Evolutionary conservation across 805 yeast genomes (phyloP).

Genomic region (Yarrowia bubula): DNA sequence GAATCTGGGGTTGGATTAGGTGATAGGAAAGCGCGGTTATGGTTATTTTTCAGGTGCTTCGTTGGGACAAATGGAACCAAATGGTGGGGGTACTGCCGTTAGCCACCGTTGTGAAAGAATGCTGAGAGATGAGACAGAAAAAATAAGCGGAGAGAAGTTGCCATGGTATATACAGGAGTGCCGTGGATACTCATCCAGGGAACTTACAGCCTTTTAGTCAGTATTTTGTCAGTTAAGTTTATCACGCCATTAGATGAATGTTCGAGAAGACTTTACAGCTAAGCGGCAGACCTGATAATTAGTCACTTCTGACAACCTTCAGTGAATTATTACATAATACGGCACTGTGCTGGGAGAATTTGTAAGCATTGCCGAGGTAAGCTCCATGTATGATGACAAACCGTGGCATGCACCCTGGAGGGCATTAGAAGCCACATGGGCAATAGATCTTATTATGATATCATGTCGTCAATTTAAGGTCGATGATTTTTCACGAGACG

Average conservation of each 20-base stretch:
- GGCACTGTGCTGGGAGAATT: not conserved
- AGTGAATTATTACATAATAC: not conserved
- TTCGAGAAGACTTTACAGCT: slow-evolving; percentile 11
- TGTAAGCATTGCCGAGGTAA: slow-evolving; percentile 6
- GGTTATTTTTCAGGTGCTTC: slow-evolving; percentile 23
- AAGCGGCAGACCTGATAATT: not conserved
- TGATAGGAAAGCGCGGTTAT: slow-evolving; percentile 7
- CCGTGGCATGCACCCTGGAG: too few species aligned
- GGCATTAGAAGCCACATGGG: too few species aligned
- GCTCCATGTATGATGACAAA: too few species aligned
- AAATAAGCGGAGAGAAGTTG: not conserved
- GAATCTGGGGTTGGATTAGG: slow-evolving; percentile 26
- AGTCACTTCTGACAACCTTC: slow-evolving; percentile 20
- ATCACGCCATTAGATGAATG: slow-evolving; percentile 19
- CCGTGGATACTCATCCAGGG: not conserved
- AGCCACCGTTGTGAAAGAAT: too few species aligned
- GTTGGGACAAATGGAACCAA: not conserved
- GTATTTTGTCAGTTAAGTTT: not conserved
- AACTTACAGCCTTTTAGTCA: not conserved
- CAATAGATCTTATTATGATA: too few species aligned
- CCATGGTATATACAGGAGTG: not conserved
- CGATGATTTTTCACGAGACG: too few species aligned
- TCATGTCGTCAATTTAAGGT: too few species aligned
- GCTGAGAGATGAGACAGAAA: not conserved
- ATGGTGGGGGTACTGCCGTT: not conserved